Evolutionary conservation across 2,329 filamentous ascomycete genomes (phyloP).

Genomic region (Xylaria hypoxylon): DNA sequence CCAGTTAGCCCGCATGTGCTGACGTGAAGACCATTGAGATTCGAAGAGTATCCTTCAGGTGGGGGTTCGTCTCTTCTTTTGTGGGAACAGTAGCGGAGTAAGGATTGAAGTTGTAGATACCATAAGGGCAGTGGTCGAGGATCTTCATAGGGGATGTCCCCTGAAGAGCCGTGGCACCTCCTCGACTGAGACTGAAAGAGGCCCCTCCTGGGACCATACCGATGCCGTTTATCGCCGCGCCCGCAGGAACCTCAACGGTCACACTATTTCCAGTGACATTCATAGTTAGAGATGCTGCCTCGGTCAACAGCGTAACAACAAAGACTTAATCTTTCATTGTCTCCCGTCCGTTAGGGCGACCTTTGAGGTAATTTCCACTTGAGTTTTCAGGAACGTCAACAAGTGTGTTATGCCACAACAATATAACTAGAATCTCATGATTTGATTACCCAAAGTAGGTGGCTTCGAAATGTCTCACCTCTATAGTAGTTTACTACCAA

Average conservation of each 20-base stretch:
- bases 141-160: conserved; percentile 64
- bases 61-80: conserved; percentile 52
- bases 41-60: conserved; percentile 49
- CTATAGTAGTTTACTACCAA: too few species aligned
- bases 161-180: conserved; percentile 55
- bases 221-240: conserved; percentile 58
- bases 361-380: conserved; percentile 64
- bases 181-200: conserved; percentile 59
- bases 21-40: conserved; percentile 49
- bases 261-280: conserved; percentile 58
- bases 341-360: conserved; percentile 63
- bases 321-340: conserved; percentile 63
- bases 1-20: conserved; percentile 42
- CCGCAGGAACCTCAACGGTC: conserved; percentile 60
- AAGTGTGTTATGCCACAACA: conserved; percentile 63
- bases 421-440: too few species aligned
- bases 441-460: too few species aligned
- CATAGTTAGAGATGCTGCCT: conserved; percentile 58
- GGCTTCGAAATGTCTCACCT: too few species aligned
- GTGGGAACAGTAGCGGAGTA: conserved; percentile 64
- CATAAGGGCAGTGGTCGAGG: conserved; percentile 60
- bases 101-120: conserved; percentile 68
- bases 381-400: conserved; percentile 55
- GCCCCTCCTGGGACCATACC: conserved; percentile 62
- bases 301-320: conserved; percentile 62